A percentile compares a stretch with the other conserved stretches of the same genome.
Conservation (phyloP, 2,329 filamentous ascomycete species). For the Knoxdaviesia proteae region DNA sequence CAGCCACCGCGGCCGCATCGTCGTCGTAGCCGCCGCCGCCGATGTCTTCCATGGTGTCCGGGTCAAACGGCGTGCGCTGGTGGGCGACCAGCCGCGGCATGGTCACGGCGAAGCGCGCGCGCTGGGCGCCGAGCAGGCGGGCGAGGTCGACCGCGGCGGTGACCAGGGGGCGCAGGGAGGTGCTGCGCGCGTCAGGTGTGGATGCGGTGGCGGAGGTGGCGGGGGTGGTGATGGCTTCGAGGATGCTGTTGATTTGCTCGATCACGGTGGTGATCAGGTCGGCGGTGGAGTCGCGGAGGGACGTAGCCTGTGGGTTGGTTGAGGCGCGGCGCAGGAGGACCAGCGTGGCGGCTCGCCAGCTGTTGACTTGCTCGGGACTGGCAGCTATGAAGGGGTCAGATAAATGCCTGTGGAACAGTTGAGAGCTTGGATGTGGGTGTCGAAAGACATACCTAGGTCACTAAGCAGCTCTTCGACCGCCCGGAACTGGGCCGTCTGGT, state of each 20-base stretch:
- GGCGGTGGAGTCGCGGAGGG: constrained; percentile 10
- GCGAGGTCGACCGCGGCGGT: constrained; percentile 32
- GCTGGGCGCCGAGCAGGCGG: constrained; percentile 34
- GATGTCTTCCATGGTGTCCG: constrained; percentile 42
- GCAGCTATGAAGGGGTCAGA: constrained; percentile 11
- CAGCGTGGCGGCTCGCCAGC: constrained; percentile 46
- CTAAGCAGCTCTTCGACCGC: constrained; percentile 24
- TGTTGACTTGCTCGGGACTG: constrained; percentile 33
- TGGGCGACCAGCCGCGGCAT: constrained; percentile 33
- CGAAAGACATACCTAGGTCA: constrained; percentile 7
- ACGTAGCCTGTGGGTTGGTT: too few relatives aligned
- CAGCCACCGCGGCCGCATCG: constrained; percentile 25
- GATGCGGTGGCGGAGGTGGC: constrained; percentile 7
- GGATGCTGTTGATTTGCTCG: constrained; percentile 17
- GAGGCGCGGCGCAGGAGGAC: constrained; percentile 32
- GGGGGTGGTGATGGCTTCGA: constrained; percentile 23
- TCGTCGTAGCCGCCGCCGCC: constrained; percentile 42
- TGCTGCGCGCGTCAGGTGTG: constrained; percentile 20
- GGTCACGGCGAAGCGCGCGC: constrained; percentile 31
- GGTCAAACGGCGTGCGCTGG: constrained; percentile 34
- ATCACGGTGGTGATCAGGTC: constrained; percentile 23
- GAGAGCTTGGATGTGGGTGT: too few relatives aligned
- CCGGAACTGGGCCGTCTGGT: constrained; percentile 29
- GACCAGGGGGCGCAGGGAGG: constrained; percentile 30
- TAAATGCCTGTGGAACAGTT: neutral